Conservation (phyloP, 2,329 filamentous ascomycete genomes). For the Diaporthe sp. region DNA sequence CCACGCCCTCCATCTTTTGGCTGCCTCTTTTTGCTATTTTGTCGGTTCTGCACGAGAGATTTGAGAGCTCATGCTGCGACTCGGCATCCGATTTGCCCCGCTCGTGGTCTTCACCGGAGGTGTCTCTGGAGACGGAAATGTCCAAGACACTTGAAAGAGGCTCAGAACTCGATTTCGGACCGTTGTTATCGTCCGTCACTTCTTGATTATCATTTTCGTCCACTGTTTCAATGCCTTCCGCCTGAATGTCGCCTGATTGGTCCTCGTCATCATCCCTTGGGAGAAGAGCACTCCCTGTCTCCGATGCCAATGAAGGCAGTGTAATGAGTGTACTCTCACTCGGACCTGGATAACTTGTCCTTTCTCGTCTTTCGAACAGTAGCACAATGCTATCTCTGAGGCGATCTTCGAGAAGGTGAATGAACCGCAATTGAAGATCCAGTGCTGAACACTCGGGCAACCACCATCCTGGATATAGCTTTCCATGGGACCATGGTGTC, state of each 20-base stretch:
- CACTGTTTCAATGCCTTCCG: neutral
- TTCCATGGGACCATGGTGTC: neutral
- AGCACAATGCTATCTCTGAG: neutral
- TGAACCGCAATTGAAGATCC: neutral
- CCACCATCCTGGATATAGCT: neutral
- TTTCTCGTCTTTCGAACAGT: neutral
- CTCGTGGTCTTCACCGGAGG: neutral
- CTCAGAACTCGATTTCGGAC: neutral
- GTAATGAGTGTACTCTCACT: neutral
- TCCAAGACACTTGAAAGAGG: neutral
- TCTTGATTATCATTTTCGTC: accelerated
- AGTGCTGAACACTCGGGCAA: neutral
- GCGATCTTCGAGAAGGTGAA: neutral
- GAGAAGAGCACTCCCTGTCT: neutral
- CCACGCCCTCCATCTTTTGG: neutral
- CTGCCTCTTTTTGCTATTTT: neutral
- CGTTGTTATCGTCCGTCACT: too few species aligned
- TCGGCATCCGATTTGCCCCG: neutral
- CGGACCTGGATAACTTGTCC: neutral
- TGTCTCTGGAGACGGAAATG: neutral
- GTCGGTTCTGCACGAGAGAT: neutral
- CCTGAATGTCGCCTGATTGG: neutral
- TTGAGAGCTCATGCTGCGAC: neutral
- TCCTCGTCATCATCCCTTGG: neutral
- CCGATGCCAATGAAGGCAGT: neutral